phyloP scores from a whole-genome alignment of 257 asterid species.

The Capsicum rhomboideum region DNA sequence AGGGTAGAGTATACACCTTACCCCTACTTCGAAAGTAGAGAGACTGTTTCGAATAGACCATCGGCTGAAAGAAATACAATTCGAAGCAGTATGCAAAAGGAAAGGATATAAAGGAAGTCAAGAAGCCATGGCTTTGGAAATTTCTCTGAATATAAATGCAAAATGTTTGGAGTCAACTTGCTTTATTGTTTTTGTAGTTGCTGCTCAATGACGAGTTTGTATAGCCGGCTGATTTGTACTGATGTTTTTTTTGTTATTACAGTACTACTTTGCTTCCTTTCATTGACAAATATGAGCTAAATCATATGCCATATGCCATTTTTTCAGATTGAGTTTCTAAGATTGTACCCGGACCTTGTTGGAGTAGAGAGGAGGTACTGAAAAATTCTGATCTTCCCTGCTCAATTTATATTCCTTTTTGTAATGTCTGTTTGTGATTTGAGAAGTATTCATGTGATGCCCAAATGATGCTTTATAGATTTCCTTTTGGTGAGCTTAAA shows the following conservation, averaged over 20 bases:
- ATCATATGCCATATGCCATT: not conserved
- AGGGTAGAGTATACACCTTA: not conserved
- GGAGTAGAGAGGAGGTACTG: slow-evolving; percentile 8
- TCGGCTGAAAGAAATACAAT: not conserved
- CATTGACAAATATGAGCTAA: not conserved
- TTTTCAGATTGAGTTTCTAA: slow-evolving; percentile 8
- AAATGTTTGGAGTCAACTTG: not conserved
- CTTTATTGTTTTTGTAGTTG: not conserved
- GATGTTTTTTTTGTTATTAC: not conserved
- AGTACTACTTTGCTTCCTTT: not conserved
- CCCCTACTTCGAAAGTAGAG: not conserved
- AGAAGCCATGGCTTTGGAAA: not conserved
- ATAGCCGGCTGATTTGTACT: not conserved
- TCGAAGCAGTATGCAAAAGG: not conserved
- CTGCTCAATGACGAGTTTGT: not conserved
- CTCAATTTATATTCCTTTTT: not conserved
- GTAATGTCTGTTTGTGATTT: not conserved
- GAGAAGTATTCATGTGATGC: not conserved
- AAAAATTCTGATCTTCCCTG: not conserved
- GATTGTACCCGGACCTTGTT: not conserved
- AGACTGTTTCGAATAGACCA: not conserved
- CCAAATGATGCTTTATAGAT: slow-evolving; percentile 2
- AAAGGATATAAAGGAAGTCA: not conserved
- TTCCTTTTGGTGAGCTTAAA: slow-evolving; percentile 8
- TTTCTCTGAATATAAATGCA: not conserved